Evolutionary conservation across 2,329 filamentous ascomycete genomes (phyloP).

Genomic region (Scedosporium minutisporum): DNA sequence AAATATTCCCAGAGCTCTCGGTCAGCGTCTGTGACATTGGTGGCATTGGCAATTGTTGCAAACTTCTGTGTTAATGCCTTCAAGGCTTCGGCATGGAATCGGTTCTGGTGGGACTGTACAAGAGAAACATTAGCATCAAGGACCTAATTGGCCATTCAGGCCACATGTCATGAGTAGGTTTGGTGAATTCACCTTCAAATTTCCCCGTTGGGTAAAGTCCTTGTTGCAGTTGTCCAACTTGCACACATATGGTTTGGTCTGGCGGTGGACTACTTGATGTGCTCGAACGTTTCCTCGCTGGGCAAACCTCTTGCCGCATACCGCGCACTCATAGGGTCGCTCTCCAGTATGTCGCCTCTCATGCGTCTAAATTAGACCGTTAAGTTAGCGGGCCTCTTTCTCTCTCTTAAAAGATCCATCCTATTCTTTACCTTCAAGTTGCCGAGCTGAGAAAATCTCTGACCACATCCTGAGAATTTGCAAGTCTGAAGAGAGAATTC

Average conservation of each 20-base stretch:
- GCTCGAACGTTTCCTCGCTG: conserved; percentile 79
- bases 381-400: background rate
- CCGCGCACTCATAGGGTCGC: conserved; percentile 69
- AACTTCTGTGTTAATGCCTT: conserved; percentile 62
- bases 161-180: background rate
- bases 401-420: background rate
- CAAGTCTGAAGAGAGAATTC: conserved; percentile 41
- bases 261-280: conserved; percentile 71
- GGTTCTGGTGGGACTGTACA: conserved; percentile 76
- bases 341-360: conserved; percentile 81
- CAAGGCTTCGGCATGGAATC: conserved; percentile 74
- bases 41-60: conserved; percentile 49
- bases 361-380: conserved; percentile 52
- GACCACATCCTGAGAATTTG: conserved; percentile 61
- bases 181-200: conserved; percentile 61
- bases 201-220: conserved; percentile 81
- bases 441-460: conserved; percentile 79
- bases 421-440: conserved; percentile 66
- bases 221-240: conserved; percentile 77
- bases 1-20: conserved; percentile 79
- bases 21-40: conserved; percentile 56
- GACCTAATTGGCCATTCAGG: no score
- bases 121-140: background rate
- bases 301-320: conserved; percentile 74
- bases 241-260: conserved; percentile 71